A percentile compares a stretch with the other conserved stretches of the same genome.
These are phyloP conservation scores for Aaosphaeria pasadenensis DNA, from an alignment of 2,329 filamentous ascomycete species.

Conservation along the genomic window DNA sequence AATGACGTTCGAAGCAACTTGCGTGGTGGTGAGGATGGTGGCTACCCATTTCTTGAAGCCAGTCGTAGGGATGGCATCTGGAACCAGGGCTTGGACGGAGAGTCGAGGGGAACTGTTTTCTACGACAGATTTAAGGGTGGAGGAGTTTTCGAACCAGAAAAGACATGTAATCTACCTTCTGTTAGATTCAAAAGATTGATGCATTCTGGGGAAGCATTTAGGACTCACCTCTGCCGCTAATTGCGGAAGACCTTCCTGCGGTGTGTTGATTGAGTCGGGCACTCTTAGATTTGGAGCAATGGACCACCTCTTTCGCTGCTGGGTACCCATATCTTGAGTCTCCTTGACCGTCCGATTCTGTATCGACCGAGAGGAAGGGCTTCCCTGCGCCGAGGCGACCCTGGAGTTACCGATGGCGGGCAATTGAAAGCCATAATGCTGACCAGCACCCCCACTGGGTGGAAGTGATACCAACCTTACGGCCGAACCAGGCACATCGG, in stretches of 20 bases:
- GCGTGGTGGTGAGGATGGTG: constrained; percentile 85
- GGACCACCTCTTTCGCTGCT: constrained; percentile 21
- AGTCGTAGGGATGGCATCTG: constrained; percentile 71
- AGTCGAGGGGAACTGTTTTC: constrained; percentile 47
- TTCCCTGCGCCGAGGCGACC: constrained; percentile 20
- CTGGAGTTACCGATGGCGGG: constrained; percentile 35
- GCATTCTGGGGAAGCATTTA: not conserved
- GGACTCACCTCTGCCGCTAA: constrained; percentile 38
- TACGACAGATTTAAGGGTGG: constrained; percentile 74
- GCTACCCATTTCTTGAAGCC: constrained; percentile 94
- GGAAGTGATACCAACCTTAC: constrained; percentile 30
- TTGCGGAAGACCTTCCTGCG: constrained; percentile 39
- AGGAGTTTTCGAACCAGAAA: constrained; percentile 93
- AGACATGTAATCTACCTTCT: constrained; percentile 77
- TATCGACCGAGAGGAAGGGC: constrained; percentile 16
- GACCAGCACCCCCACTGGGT: constrained; percentile 20
- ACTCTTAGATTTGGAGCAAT: constrained; percentile 36
- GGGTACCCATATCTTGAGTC: constrained; percentile 6
- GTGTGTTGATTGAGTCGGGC: constrained; percentile 34
- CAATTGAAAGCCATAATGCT: constrained; percentile 32
- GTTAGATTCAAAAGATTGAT: too few species aligned
- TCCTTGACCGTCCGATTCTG: constrained; percentile 2
- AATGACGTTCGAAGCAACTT: constrained; percentile 95
- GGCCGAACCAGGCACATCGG: constrained; percentile 25
- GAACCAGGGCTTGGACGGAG: constrained; percentile 56